phyloP scores from a whole-genome alignment of 768 basidiomycete genomes.

The Xerocomus potaroensis region DNA sequence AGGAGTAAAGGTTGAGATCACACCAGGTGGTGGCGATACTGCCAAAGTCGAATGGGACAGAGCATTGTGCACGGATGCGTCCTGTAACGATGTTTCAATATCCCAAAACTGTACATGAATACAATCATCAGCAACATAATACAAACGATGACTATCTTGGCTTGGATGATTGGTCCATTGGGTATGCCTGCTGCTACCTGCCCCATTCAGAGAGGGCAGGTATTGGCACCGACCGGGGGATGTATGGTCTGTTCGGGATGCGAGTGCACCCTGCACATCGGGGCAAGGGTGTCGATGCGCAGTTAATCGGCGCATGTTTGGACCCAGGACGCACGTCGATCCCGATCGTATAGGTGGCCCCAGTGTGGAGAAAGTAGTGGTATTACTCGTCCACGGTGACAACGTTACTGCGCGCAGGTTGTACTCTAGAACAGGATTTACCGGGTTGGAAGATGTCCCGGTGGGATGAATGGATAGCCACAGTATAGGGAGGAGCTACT shows the following conservation, averaged over 20 bases:
- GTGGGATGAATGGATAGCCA: constrained; percentile 20
- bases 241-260: constrained; percentile 21
- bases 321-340: constrained; percentile 15
- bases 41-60: no score
- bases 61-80: no score
- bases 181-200: constrained; percentile 7
- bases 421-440: constrained; percentile 23
- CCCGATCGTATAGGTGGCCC: constrained; percentile 1
- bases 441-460: constrained; percentile 7
- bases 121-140: neutral
- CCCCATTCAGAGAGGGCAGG: constrained; percentile 15
- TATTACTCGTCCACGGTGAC: constrained; percentile 16
- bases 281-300: constrained; percentile 17
- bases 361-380: constrained; percentile 8
- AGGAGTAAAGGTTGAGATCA: no score
- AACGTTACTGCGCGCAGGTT: constrained; percentile 11
- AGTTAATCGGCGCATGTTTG: constrained; percentile 16
- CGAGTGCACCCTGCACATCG: constrained; percentile 29
- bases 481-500: constrained; percentile 19
- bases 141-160: constrained; percentile 1
- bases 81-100: neutral
- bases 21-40: no score
- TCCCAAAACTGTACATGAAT: neutral
- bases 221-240: constrained; percentile 11
- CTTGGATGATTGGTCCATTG: constrained; percentile 14